Percentiles rank a stretch among this genome's conserved stretches.
phyloP scores from a whole-genome alignment of 768 basidiomycete species.

The Leccinellum luteum region DNA sequence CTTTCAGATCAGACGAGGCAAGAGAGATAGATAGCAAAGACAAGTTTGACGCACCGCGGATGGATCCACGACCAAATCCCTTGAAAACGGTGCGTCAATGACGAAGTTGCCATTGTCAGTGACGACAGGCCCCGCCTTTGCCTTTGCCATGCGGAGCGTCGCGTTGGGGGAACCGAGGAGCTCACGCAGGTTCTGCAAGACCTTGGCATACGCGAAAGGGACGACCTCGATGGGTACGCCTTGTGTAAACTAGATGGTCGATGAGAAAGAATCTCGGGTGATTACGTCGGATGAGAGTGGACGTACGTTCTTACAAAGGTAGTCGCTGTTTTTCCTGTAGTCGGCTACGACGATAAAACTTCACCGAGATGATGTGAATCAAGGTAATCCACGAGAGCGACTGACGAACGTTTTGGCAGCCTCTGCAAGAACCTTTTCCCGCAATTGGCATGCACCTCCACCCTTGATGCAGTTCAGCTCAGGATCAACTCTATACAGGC shows the following conservation, averaged over 20 bases:
- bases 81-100: slow-evolving; percentile 91
- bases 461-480: slow-evolving; percentile 94
- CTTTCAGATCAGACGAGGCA: background rate
- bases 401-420: slow-evolving; percentile 74
- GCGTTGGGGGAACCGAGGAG: slow-evolving; percentile 65
- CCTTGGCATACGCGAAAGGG: slow-evolving; percentile 91
- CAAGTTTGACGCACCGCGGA: slow-evolving; percentile 39
- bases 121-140: slow-evolving; percentile 94
- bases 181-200: slow-evolving; percentile 67
- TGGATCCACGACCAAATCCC: slow-evolving; percentile 65
- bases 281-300: background rate
- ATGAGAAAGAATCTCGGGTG: background rate
- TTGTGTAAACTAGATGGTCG: slow-evolving; percentile 58
- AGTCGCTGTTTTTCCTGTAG: slow-evolving; percentile 86
- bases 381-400: background rate
- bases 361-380: slow-evolving; percentile 52
- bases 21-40: background rate
- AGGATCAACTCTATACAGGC: slow-evolving; percentile 66
- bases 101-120: slow-evolving; percentile 97
- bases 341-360: slow-evolving; percentile 87
- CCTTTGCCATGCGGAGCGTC: slow-evolving; percentile 87
- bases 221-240: slow-evolving; percentile 97
- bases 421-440: slow-evolving; percentile 97
- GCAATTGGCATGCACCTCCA: slow-evolving; percentile 92
- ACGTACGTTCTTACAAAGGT: slow-evolving; percentile 80